Evolutionary conservation across 768 basidiomycete genomes (phyloP).

Genomic region (Pleurotus sapidus): DNA sequence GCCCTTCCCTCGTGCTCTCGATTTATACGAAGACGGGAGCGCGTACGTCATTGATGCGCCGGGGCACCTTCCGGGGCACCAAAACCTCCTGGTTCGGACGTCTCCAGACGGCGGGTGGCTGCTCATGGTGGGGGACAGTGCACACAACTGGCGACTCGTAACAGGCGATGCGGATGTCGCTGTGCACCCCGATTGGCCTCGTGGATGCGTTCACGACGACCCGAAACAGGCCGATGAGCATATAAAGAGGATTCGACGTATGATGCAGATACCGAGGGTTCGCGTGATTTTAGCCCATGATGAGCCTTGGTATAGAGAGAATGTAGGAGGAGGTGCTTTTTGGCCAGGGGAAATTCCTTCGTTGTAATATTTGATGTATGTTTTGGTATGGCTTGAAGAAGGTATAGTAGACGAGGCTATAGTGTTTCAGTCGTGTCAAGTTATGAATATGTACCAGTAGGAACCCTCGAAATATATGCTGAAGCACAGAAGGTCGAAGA

Average conservation of each 20-base stretch:
- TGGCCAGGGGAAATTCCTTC: slow-evolving; percentile 35
- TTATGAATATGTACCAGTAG: no score
- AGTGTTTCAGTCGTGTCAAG: no score
- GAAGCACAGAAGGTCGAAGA: no score
- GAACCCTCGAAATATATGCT: no score
- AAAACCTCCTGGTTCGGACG: slow-evolving; percentile 53
- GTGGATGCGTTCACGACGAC: slow-evolving; percentile 40
- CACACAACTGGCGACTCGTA: slow-evolving; percentile 51
- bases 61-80: slow-evolving; percentile 54
- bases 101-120: slow-evolving; percentile 53
- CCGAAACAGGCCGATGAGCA: slow-evolving; percentile 39
- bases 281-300: slow-evolving; percentile 54
- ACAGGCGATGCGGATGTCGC: slow-evolving; percentile 41
- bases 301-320: slow-evolving; percentile 44
- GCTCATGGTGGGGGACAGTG: slow-evolving; percentile 53
- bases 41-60: slow-evolving; percentile 56
- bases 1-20: slow-evolving; percentile 47
- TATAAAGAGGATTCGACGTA: slow-evolving; percentile 34
- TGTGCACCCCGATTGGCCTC: slow-evolving; percentile 21
- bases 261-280: slow-evolving; percentile 36
- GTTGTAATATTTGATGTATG: slow-evolving; percentile 9
- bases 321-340: slow-evolving; percentile 40
- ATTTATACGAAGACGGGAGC: slow-evolving; percentile 58
- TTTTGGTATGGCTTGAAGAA: background rate
- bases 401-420: no score